Conservation (phyloP, 768 basidiomycete species). For the Collybiopsis luxurians region DNA sequence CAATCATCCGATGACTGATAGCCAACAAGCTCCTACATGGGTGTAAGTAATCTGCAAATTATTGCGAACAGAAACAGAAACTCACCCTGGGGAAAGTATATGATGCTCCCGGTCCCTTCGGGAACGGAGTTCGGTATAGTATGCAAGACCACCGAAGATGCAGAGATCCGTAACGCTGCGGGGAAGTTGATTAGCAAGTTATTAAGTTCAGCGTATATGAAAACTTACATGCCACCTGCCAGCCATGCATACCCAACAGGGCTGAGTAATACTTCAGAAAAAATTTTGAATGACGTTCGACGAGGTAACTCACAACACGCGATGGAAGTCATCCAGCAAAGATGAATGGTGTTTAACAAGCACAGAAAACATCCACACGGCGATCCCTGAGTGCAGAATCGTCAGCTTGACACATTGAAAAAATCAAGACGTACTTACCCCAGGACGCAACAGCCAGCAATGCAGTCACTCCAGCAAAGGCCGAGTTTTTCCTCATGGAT, state of each 20-base stretch:
- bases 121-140: slow-evolving; percentile 2
- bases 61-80: neutral
- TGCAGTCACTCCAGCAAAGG: neutral
- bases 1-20: neutral
- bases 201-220: neutral
- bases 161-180: neutral
- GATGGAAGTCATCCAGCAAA: neutral
- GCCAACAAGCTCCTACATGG: neutral
- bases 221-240: neutral
- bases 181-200: neutral
- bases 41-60: neutral
- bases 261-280: neutral
- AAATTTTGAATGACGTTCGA: neutral
- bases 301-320: neutral
- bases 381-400: neutral
- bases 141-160: neutral
- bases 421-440: neutral
- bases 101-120: neutral
- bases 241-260: slow-evolving; percentile 5
- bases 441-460: neutral
- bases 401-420: neutral
- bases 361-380: slow-evolving; percentile 1
- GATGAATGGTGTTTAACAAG: neutral
- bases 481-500: neutral
- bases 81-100: neutral